Conservation (phyloP, 1,284 basidiomycete species). For the Cryptococcus jaspeensis region DNA sequence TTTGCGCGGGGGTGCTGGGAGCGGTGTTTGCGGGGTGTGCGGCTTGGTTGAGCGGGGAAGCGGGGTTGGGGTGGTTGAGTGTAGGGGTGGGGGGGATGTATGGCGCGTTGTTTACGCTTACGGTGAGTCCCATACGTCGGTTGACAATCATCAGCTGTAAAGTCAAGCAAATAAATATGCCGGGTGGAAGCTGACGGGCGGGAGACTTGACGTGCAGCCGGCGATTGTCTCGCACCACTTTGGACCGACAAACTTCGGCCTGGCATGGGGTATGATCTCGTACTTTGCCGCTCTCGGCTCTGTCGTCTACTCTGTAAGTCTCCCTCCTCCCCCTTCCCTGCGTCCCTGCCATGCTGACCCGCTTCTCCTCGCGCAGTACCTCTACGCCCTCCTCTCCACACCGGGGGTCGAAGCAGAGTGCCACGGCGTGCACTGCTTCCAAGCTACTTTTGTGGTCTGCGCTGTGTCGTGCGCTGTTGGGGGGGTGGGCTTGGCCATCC, state of each 20-base stretch:
- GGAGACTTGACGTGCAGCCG: slow-evolving; percentile 20
- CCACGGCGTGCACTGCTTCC: slow-evolving; percentile 46
- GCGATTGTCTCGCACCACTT: slow-evolving; percentile 48
- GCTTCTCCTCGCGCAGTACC: slow-evolving; percentile 25
- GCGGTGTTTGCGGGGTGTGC: slow-evolving; percentile 42
- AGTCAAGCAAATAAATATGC: no score
- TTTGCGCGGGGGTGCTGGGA: slow-evolving; percentile 32
- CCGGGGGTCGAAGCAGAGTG: slow-evolving; percentile 31
- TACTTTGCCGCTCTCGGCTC: slow-evolving; percentile 50
- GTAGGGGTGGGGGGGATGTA: slow-evolving; percentile 48
- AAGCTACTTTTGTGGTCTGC: slow-evolving; percentile 38
- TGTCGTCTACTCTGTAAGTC: slow-evolving; percentile 46
- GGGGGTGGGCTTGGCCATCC: slow-evolving; percentile 32
- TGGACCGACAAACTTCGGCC: slow-evolving; percentile 50
- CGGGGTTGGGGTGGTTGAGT: slow-evolving; percentile 41
- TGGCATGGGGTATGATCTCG: slow-evolving; percentile 52
- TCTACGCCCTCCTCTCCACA: slow-evolving; percentile 37
- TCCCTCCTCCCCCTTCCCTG: neutral
- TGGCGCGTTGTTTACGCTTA: slow-evolving; percentile 49
- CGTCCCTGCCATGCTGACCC: neutral
- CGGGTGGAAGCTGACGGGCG: neutral
- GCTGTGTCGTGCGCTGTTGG: slow-evolving; percentile 38
- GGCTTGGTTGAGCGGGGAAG: slow-evolving; percentile 35
- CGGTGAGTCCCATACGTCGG: slow-evolving; percentile 31
- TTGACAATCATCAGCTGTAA: neutral